These are phyloP conservation scores for Naganishia vishniacii DNA, from an alignment of 768 basidiomycete genomes.

Conservation along the genomic window DNA sequence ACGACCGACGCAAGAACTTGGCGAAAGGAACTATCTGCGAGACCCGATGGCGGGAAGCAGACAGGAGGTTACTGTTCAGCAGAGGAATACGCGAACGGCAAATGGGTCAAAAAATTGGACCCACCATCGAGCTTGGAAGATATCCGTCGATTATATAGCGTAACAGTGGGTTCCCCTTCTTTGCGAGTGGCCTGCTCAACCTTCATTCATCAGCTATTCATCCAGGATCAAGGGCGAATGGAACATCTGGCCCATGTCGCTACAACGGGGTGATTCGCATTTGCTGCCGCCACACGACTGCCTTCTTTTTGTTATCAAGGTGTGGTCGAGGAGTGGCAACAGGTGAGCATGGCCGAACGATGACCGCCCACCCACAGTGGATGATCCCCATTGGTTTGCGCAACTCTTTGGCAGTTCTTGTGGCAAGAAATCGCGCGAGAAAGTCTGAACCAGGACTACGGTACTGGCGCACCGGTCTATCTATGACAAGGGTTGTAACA, in stretches of 20 bases:
- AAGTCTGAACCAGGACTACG: constrained; percentile 15
- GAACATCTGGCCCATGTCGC: constrained; percentile 22
- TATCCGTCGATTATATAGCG: too few species aligned
- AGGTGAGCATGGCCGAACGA: too few species aligned
- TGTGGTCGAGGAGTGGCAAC: constrained; percentile 26
- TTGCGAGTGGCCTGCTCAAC: too few species aligned
- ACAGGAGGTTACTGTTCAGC: constrained; percentile 1
- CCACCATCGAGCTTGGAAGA: constrained; percentile 2
- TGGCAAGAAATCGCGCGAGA: constrained; percentile 18
- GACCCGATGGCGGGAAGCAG: too few species aligned
- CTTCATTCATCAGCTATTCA: too few species aligned
- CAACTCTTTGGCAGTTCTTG: too few species aligned
- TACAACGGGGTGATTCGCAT: constrained; percentile 18
- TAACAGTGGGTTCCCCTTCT: too few species aligned
- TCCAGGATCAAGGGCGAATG: too few species aligned
- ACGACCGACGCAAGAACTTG: background rate
- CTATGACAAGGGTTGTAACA: too few species aligned
- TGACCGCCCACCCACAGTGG: too few species aligned
- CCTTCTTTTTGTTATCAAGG: constrained; percentile 26
- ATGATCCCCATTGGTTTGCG: too few species aligned
- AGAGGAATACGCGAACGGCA: constrained; percentile 11
- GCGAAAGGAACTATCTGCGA: too few species aligned
- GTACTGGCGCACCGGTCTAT: background rate
- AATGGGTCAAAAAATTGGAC: constrained; percentile 1
- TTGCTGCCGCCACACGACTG: constrained; percentile 23